Percentiles rank a stretch among this genome's conserved stretches.
Conservation (phyloP, 2,329 filamentous ascomycete species). For the Colletotrichum sp. region DNA sequence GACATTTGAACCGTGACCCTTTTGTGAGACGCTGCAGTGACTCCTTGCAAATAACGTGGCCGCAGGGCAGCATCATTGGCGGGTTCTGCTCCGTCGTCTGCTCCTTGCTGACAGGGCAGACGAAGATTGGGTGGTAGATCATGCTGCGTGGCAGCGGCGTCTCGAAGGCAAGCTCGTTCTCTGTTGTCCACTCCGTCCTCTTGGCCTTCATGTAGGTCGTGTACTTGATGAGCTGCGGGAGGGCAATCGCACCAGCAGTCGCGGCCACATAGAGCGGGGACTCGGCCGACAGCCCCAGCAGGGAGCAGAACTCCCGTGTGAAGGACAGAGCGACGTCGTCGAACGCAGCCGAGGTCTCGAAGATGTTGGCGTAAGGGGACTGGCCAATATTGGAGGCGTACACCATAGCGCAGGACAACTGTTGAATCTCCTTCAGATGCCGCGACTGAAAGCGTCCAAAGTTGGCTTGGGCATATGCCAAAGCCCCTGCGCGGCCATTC, state of each 20-base stretch:
- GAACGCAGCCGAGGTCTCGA: conserved; percentile 78
- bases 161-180: conserved; percentile 86
- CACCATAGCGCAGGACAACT: conserved; percentile 81
- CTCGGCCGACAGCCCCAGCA: conserved; percentile 87
- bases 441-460: conserved; percentile 78
- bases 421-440: conserved; percentile 80
- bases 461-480: conserved; percentile 76
- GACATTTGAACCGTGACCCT: conserved; percentile 86
- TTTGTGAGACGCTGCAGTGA: conserved; percentile 82
- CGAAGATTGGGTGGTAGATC: conserved; percentile 94
- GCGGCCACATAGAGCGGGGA: conserved; percentile 92
- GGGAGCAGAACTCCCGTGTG: conserved; percentile 90
- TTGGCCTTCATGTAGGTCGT: conserved; percentile 87
- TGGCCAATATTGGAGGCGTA: conserved; percentile 75
- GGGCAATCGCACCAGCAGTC: conserved; percentile 89
- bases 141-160: conserved; percentile 63
- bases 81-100: conserved; percentile 93
- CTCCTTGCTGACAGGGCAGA: conserved; percentile 96
- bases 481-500: conserved; percentile 67
- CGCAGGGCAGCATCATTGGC: conserved; percentile 95
- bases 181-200: conserved; percentile 92
- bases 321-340: conserved; percentile 86
- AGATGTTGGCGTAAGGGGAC: conserved; percentile 82
- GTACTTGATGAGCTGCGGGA: conserved; percentile 88
- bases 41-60: conserved; percentile 90